Conservation (phyloP, 345 rosid species). For the Eucalyptus tenuipes region DNA sequence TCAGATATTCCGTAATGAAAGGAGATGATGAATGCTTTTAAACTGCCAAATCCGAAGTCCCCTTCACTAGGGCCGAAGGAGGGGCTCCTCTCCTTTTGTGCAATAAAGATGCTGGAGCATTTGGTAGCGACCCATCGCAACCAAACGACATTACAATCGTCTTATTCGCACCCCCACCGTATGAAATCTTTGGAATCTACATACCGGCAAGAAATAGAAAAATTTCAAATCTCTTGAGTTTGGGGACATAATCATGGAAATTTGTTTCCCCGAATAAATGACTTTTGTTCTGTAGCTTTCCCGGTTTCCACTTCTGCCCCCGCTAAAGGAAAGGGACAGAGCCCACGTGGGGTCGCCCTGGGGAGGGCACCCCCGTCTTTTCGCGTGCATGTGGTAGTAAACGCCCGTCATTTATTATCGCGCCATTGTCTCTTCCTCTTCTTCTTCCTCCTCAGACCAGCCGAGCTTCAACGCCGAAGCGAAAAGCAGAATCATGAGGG, state of each 20-base stretch:
- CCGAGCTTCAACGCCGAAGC: background rate
- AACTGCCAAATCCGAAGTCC: background rate
- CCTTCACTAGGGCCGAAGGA: background rate
- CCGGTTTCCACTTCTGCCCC: background rate
- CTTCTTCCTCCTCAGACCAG: background rate
- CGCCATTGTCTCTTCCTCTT: constrained; percentile 14
- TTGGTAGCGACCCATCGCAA: background rate
- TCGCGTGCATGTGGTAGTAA: background rate
- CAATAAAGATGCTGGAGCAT: background rate
- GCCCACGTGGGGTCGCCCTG: background rate
- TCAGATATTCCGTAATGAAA: background rate
- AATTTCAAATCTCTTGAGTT: background rate
- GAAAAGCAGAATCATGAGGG: background rate
- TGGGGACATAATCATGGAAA: background rate
- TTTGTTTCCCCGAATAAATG: constrained; percentile 6
- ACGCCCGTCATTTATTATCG: constrained; percentile 22
- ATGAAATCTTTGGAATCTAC: background rate
- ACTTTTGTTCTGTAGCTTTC: background rate
- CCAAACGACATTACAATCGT: background rate
- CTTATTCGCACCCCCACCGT: background rate
- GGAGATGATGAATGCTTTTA: background rate
- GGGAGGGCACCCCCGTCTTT: constrained; percentile 17
- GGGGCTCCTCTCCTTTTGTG: background rate
- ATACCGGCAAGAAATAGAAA: background rate
- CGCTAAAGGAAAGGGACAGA: background rate